These are phyloP conservation scores for Atalantia buxifolia DNA, from an alignment of 345 rosid genomes.

Conservation along the genomic window DNA sequence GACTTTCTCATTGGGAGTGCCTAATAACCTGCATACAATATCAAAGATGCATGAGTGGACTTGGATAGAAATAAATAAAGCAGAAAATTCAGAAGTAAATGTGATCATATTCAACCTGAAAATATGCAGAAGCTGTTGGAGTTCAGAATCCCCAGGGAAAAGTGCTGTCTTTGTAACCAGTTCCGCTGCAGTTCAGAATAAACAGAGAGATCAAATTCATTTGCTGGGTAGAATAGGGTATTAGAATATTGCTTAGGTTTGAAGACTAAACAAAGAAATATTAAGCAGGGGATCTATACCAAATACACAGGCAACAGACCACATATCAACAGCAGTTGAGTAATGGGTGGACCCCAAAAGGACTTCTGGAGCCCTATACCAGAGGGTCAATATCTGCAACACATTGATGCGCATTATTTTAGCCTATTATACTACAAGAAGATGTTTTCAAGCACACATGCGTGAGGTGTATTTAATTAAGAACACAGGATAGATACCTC, in stretches of 20 bases:
- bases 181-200: conserved; percentile 48
- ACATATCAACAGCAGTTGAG: conserved; percentile 94
- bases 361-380: conserved; percentile 99
- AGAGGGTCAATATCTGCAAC: conserved; percentile 78
- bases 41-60: not conserved
- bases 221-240: not conserved
- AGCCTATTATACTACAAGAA: not conserved
- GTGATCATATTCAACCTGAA: conserved; percentile 48
- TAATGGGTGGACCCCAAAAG: conserved; percentile 92
- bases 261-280: not conserved
- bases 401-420: not conserved
- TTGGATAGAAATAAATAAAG: not conserved
- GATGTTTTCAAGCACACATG: not conserved
- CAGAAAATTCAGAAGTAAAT: not conserved
- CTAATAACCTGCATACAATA: conserved; percentile 55
- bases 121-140: conserved; percentile 92
- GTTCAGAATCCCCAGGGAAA: conserved; percentile 91
- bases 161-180: conserved; percentile 81
- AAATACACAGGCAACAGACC: conserved; percentile 94
- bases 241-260: not conserved
- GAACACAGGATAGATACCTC: conserved; percentile 44
- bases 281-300: conserved; percentile 42
- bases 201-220: not conserved
- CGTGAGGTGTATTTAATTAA: not conserved
- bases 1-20: conserved; percentile 83